Evolutionary conservation across 1,284 basidiomycete species (phyloP).

Genomic region (Cutaneotrichosporon arboriforme): DNA sequence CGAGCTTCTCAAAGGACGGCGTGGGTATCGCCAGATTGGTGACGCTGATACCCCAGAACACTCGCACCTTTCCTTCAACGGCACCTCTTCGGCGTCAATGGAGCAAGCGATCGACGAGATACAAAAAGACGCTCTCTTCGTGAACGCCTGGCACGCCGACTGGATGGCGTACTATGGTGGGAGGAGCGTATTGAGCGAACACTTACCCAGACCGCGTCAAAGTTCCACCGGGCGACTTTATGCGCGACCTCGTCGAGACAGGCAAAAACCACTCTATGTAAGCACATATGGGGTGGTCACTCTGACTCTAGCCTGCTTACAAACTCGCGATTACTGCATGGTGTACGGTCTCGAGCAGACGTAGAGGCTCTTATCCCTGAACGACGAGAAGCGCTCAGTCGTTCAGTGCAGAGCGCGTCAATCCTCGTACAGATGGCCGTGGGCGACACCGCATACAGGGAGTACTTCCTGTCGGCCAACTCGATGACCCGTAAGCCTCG

Average conservation of each 20-base stretch:
- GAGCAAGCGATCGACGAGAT: conserved; percentile 13
- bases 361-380: conserved; percentile 17
- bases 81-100: not conserved
- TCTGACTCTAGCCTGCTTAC: conserved; percentile 17
- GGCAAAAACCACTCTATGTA: conserved; percentile 12
- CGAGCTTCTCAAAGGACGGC: conserved; percentile 33
- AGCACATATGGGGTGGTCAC: not conserved
- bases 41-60: conserved; percentile 3
- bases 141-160: conserved; percentile 39
- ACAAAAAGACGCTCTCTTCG: conserved; percentile 28
- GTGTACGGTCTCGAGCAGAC: conserved; percentile 20
- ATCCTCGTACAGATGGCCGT: conserved; percentile 5
- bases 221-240: not conserved
- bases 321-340: conserved; percentile 28
- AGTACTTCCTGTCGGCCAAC: conserved; percentile 4
- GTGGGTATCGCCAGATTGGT: conserved; percentile 1
- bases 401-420: not conserved
- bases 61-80: not conserved
- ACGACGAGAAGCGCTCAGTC: not conserved
- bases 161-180: conserved; percentile 37
- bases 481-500: not conserved
- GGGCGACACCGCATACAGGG: not conserved
- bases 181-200: not conserved
- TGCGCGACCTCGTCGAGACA: conserved; percentile 3
- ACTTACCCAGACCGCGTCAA: conserved; percentile 3